A percentile compares a stretch with the other conserved stretches of the same genome.
These are phyloP conservation scores for Claviceps sp. DNA, from an alignment of 2,329 filamentous ascomycete genomes.

Conservation along the genomic window DNA sequence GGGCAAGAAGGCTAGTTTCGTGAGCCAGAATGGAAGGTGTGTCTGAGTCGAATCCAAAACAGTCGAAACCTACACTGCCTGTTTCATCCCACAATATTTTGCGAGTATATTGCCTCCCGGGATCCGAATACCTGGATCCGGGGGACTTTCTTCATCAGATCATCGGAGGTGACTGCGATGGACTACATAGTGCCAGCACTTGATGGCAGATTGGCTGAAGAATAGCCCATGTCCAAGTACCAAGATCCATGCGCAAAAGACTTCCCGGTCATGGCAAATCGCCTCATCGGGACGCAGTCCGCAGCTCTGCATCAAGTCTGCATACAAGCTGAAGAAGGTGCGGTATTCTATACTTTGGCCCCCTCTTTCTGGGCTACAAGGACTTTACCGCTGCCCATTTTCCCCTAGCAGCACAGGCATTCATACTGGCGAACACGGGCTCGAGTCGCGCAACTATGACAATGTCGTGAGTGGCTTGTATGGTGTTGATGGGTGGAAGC, in stretches of 20 bases:
- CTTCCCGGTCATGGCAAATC: background rate
- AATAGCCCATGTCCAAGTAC: background rate
- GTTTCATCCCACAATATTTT: background rate
- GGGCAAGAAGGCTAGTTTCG: background rate
- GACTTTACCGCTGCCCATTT: background rate
- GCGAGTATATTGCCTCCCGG: background rate
- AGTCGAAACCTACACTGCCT: background rate
- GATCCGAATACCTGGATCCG: background rate
- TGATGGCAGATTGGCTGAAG: background rate
- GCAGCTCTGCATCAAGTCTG: background rate
- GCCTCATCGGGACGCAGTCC: background rate
- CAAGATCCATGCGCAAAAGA: background rate
- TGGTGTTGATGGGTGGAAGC: too few species aligned
- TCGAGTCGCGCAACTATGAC: background rate
- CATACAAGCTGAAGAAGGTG: background rate
- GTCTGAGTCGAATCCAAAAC: background rate
- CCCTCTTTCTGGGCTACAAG: background rate
- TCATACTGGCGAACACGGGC: background rate
- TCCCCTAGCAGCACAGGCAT: background rate
- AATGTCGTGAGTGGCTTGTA: background rate
- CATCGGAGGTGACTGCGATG: background rate
- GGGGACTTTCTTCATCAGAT: background rate
- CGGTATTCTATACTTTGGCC: background rate
- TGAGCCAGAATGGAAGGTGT: background rate
- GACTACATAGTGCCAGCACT: background rate